These are phyloP conservation scores for Lasiodiplodia gonubiensis DNA, from an alignment of 2,329 filamentous ascomycete species.

Conservation along the genomic window DNA sequence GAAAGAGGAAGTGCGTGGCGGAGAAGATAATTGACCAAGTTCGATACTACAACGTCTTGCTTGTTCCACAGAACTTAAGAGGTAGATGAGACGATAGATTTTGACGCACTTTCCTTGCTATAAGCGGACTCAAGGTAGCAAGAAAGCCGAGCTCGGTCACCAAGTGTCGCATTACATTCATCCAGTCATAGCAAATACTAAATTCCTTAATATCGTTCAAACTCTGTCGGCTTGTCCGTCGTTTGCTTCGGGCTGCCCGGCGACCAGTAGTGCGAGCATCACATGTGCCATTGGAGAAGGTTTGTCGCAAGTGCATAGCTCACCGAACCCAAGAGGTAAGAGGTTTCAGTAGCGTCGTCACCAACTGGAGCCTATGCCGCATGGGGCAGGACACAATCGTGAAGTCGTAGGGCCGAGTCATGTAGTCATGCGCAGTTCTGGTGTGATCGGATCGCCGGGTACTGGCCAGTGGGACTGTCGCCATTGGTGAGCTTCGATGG, in stretches of 20 bases:
- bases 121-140: neutral
- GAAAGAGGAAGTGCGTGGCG: slow-evolving; percentile 62
- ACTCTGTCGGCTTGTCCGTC: neutral
- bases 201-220: neutral
- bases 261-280: neutral
- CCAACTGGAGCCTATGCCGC: neutral
- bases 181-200: slow-evolving; percentile 1
- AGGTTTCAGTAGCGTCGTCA: neutral
- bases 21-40: slow-evolving; percentile 16
- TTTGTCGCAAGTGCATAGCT: neutral
- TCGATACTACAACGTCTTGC: neutral
- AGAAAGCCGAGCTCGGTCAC: neutral
- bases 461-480: neutral
- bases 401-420: neutral
- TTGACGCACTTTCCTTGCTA: neutral
- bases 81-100: neutral
- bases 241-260: neutral
- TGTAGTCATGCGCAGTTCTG: neutral
- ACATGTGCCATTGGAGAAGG: neutral
- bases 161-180: neutral
- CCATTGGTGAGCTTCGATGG: neutral
- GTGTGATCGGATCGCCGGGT: slow-evolving; percentile 3
- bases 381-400: neutral
- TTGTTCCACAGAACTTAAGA: neutral
- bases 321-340: neutral